Base-by-base conservation (phyloP, 2,329 filamentous ascomycete genomes). In the Pseudogymnoascus sp. region DNA sequence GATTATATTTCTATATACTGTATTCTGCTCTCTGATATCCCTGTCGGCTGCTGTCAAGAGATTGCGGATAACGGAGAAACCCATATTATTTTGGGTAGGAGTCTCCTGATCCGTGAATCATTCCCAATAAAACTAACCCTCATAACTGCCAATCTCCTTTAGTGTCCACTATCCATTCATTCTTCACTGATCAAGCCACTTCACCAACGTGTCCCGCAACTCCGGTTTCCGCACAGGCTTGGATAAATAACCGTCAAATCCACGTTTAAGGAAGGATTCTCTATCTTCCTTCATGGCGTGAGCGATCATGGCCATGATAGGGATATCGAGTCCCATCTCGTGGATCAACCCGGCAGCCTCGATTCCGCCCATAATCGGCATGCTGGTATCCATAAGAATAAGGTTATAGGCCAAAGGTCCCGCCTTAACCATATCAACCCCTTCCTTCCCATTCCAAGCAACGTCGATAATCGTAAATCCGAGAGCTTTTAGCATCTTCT, bases 361-460 rank as follows among this genome's bases (percentile, higher is more conserved):
- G 61, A 80, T 71, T 2, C 83, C 83, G 65, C 84, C 80, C 77
- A 84, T 80, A 14, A 83, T 73, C 3, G 83, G 83, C 82, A 84
- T 84, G 66, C 80, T 80, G 66, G 83, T 78, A 69, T 85, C 83
- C 82, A 85, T 84, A 4, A 85, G 72, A 6, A 84, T 76, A 7
- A 82, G 70, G 64, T 78, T 75, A 38, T 79, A 81, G 0, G 74
- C 73, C 1, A 76, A 66, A 0, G 76, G 75, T 41, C 75, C 76
- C 62, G 74, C 72, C 6, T 74, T 74, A 2, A 81, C 69, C 66
- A 77, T 70, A 3, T 70, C 71, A 8, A 79, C 75, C 0, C 77
- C 78, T 63, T 80, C 74, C 2, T 71, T 69, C 0, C 78, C 78
- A 67, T 80, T 74, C 66, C 72, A 75, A 2, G 77, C 77, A 2